Conservation (phyloP, 768 basidiomycete genomes). For the Mycena venus region DNA sequence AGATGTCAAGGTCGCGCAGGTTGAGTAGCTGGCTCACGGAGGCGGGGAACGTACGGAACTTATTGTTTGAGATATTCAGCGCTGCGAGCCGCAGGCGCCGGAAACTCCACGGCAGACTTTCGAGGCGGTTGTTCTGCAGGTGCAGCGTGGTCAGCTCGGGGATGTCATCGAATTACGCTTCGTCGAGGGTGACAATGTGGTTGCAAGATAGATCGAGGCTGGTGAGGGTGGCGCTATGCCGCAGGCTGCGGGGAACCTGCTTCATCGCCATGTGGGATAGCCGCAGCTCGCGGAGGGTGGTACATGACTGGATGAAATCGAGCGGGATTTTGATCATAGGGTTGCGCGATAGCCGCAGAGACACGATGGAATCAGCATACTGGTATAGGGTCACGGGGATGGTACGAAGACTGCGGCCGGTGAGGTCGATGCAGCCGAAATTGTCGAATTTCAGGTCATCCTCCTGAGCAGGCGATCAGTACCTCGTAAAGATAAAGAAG, state of each 20-base stretch:
- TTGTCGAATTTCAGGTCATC: constrained; percentile 79
- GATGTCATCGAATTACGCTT: constrained; percentile 85
- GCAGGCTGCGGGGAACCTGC: constrained; percentile 88
- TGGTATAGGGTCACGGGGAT: constrained; percentile 90
- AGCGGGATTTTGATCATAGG: constrained; percentile 96
- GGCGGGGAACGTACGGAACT: constrained; percentile 80
- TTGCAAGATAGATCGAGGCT: constrained; percentile 93
- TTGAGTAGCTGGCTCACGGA: constrained; percentile 80
- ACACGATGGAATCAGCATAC: constrained; percentile 86
- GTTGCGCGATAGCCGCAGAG: constrained; percentile 91
- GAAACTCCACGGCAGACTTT: constrained; percentile 89
- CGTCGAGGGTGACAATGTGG: constrained; percentile 89
- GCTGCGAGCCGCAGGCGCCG: constrained; percentile 80
- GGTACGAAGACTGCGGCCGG: constrained; percentile 83
- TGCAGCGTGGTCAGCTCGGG: constrained; percentile 76
- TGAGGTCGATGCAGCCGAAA: constrained; percentile 87
- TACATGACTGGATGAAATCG: constrained; percentile 94
- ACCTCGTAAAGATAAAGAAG: background rate
- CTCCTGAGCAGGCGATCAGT: constrained; percentile 60
- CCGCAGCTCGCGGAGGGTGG: constrained; percentile 84
- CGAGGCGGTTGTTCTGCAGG: constrained; percentile 93
- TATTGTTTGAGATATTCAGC: constrained; percentile 97
- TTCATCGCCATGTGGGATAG: constrained; percentile 96
- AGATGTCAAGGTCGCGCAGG: constrained; percentile 91
- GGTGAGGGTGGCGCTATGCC: constrained; percentile 78